Percentiles rank a stretch among this genome's conserved stretches.
phyloP scores from a whole-genome alignment of 2,329 filamentous ascomycete genomes.

The Claviceps capensis region DNA sequence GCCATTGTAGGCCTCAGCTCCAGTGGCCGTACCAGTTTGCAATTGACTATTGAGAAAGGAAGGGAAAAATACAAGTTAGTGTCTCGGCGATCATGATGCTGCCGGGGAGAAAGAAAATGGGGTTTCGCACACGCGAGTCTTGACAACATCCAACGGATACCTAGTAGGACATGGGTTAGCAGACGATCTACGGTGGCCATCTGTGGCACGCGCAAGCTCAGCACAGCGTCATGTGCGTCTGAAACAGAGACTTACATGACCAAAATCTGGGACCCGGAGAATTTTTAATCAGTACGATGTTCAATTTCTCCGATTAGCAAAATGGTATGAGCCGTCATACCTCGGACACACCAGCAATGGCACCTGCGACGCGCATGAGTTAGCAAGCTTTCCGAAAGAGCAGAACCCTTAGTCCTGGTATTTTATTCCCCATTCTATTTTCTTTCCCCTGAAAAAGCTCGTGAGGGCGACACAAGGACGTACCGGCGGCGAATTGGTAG shows the following conservation, averaged over 20 bases:
- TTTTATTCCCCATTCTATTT: not conserved
- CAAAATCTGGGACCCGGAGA: constrained; percentile 48
- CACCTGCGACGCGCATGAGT: constrained; percentile 37
- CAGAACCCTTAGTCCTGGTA: not conserved
- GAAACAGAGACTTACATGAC: constrained; percentile 51
- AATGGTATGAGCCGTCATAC: constrained; percentile 30
- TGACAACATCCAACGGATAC: constrained; percentile 98
- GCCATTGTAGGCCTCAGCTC: constrained; percentile 82
- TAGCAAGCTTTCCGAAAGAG: constrained; percentile 3
- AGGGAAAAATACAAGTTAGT: constrained; percentile 6
- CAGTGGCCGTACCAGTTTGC: constrained; percentile 59
- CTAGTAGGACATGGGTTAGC: constrained; percentile 29
- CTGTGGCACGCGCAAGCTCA: not conserved
- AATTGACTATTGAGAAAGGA: constrained; percentile 50
- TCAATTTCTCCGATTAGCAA: not conserved
- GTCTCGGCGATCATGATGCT: constrained; percentile 1
- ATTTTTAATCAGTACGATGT: not conserved
- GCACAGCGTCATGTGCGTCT: not conserved
- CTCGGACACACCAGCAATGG: constrained; percentile 95
- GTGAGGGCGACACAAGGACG: constrained; percentile 20
- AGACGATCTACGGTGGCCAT: not conserved
- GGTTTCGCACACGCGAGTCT: constrained; percentile 76
- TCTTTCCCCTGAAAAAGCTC: not conserved
- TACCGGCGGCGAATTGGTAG: constrained; percentile 91
- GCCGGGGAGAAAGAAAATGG: constrained; percentile 2